Percentiles rank a stretch among this genome's conserved stretches.
Conservation (phyloP, 2,329 filamentous ascomycete species). For the Trichoderma citrinoviride region DNA sequence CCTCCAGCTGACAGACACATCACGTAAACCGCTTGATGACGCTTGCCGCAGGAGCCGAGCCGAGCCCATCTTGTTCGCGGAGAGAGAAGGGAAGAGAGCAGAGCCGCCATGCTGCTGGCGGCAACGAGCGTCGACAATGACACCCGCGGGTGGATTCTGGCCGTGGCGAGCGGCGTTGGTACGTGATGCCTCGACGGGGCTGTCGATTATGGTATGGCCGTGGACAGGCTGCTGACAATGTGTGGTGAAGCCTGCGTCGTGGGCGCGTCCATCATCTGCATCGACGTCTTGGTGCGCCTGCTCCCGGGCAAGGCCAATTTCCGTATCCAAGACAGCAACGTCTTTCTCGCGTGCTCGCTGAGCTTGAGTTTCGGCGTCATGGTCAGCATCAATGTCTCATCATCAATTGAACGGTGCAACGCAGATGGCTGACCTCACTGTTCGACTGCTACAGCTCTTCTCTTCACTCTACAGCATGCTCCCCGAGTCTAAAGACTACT, state of each 20-base stretch:
- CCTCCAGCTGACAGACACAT: not conserved
- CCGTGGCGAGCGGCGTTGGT: slow-evolving; percentile 74
- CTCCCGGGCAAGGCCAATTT: slow-evolving; percentile 75
- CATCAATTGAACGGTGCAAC: not conserved
- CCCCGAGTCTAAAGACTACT: slow-evolving; percentile 76
- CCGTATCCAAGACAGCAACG: slow-evolving; percentile 83
- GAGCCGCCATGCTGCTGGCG: slow-evolving; percentile 46
- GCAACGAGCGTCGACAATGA: slow-evolving; percentile 64
- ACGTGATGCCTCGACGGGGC: slow-evolving; percentile 32
- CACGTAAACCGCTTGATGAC: not conserved
- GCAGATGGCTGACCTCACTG: not conserved
- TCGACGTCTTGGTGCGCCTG: slow-evolving; percentile 72
- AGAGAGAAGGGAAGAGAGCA: slow-evolving; percentile 1
- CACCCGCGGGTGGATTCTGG: slow-evolving; percentile 91
- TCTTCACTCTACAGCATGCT: slow-evolving; percentile 92
- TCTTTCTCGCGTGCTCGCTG: slow-evolving; percentile 81
- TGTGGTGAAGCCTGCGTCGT: slow-evolving; percentile 57
- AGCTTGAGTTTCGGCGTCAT: slow-evolving; percentile 96
- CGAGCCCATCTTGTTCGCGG: not conserved
- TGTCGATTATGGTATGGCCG: not conserved
- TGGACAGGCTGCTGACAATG: not conserved
- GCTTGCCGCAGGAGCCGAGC: slow-evolving; percentile 6
- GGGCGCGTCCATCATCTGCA: slow-evolving; percentile 80
- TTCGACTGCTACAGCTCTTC: slow-evolving; percentile 62
- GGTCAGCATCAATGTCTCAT: slow-evolving; percentile 51